A percentile compares a stretch with the other conserved stretches of the same genome.
These are phyloP conservation scores for Penicillium sp. DNA, from an alignment of 2,329 filamentous ascomycete species.

Conservation along the genomic window DNA sequence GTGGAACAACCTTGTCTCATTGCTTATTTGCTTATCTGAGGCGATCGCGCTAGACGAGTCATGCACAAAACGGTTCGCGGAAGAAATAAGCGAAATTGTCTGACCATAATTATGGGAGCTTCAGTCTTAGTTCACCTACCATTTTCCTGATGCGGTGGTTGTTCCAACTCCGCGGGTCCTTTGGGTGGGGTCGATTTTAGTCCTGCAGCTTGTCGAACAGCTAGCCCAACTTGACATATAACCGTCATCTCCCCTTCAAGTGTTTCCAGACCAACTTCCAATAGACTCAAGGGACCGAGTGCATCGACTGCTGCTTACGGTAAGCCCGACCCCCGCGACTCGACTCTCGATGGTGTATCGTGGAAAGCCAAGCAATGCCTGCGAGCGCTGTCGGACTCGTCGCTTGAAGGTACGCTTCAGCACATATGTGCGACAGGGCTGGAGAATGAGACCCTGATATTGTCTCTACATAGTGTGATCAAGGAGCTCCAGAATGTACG, in stretches of 20 bases:
- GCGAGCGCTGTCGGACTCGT: conserved; percentile 11
- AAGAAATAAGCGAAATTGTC: background rate
- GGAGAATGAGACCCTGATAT: background rate
- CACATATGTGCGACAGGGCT: background rate
- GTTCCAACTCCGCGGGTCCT: background rate
- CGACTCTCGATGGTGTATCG: conserved; percentile 11
- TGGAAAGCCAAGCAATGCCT: conserved; percentile 12
- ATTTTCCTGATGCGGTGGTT: background rate
- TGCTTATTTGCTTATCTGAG: background rate
- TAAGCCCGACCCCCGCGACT: background rate
- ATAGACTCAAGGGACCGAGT: background rate
- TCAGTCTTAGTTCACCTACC: background rate
- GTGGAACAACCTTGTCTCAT: background rate
- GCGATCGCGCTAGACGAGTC: background rate
- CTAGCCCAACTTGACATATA: background rate
- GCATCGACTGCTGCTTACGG: background rate
- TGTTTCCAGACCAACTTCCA: background rate
- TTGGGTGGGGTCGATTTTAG: background rate
- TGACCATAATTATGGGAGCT: background rate
- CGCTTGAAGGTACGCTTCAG: conserved; percentile 11
- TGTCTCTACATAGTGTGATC: background rate
- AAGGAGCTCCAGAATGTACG: background rate
- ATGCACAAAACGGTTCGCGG: background rate
- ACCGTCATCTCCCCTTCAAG: background rate
- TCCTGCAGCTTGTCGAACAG: background rate